Evolutionary conservation across 2,329 filamentous ascomycete species (phyloP).

Genomic region (Rhexocercosporidium sp.): DNA sequence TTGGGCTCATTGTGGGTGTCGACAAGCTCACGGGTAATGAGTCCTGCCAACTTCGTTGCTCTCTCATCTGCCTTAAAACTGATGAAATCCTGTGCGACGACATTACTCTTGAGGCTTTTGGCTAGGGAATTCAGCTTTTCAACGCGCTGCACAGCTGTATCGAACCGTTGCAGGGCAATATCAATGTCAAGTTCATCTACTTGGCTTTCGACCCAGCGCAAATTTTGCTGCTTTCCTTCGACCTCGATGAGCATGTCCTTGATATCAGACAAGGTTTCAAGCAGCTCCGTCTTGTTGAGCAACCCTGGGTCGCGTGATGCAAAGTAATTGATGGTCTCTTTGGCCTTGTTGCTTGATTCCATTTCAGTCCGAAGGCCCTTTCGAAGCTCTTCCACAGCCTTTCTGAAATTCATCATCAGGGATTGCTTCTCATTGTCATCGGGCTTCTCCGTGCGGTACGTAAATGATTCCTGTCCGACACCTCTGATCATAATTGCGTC

Average conservation of each 20-base stretch:
- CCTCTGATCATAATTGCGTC: constrained; percentile 90
- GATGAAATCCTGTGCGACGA: constrained; percentile 89
- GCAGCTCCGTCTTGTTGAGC: constrained; percentile 77
- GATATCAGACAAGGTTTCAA: constrained; percentile 78
- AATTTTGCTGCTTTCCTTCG: constrained; percentile 93
- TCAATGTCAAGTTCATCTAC: constrained; percentile 97
- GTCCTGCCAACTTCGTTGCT: constrained; percentile 74
- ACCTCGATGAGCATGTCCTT: constrained; percentile 94
- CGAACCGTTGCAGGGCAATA: constrained; percentile 88
- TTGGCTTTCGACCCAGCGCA: constrained; percentile 94
- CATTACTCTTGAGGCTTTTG: constrained; percentile 81
- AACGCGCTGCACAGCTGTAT: constrained; percentile 80
- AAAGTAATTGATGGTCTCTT: constrained; percentile 86
- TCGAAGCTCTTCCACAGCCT: constrained; percentile 88
- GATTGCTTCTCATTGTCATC: constrained; percentile 79
- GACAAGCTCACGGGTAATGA: constrained; percentile 78
- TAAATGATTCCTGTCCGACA: constrained; percentile 88
- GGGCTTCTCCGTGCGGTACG: constrained; percentile 86
- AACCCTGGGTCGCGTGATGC: constrained; percentile 78
- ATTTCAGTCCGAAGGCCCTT: constrained; percentile 85
- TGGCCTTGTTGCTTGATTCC: constrained; percentile 82
- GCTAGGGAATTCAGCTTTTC: constrained; percentile 85
- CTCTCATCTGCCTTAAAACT: constrained; percentile 88
- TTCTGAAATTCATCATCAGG: constrained; percentile 87
- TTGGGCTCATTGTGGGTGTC: constrained; percentile 77